These are phyloP conservation scores for Hypericum androsaemum DNA, from an alignment of 345 rosid genomes.

Conservation along the genomic window DNA sequence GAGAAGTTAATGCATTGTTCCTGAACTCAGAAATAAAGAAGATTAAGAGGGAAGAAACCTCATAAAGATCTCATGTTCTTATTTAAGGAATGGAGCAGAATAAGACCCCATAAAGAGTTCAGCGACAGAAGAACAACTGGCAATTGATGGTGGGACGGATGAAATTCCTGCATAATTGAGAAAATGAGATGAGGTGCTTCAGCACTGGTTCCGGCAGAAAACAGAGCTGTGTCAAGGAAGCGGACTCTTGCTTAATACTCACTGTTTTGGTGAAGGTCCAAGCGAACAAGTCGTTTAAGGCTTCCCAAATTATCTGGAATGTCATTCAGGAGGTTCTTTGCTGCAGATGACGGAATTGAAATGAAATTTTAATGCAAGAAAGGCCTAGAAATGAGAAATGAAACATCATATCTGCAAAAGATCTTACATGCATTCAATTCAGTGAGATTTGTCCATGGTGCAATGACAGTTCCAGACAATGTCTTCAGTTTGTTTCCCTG, in stretches of 20 bases:
- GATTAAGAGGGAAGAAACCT: slow-evolving; percentile 7
- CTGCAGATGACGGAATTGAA: slow-evolving; percentile 28
- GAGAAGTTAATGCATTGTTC: slow-evolving; percentile 50
- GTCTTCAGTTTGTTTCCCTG: slow-evolving; percentile 77
- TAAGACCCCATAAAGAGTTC: slow-evolving; percentile 84
- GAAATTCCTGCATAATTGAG: slow-evolving; percentile 40
- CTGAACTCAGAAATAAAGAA: slow-evolving; percentile 30
- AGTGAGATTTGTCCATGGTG: slow-evolving; percentile 66
- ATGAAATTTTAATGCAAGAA: slow-evolving; percentile 4
- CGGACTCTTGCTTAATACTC: slow-evolving; percentile 21
- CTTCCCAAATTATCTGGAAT: slow-evolving; percentile 67
- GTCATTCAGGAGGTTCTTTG: slow-evolving; percentile 57
- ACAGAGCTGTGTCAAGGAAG: slow-evolving; percentile 6
- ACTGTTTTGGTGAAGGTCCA: slow-evolving; percentile 94
- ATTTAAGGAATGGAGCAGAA: slow-evolving; percentile 18
- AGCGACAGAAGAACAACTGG: slow-evolving; percentile 61
- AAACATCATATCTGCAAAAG: not conserved
- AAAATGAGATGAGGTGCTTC: slow-evolving; percentile 6
- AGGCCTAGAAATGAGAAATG: slow-evolving; percentile 3
- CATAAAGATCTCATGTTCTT: slow-evolving; percentile 5
- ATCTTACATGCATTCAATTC: slow-evolving; percentile 78
- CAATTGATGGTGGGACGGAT: slow-evolving; percentile 61
- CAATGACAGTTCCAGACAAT: slow-evolving; percentile 47
- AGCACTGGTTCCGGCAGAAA: not conserved
- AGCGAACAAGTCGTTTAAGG: slow-evolving; percentile 72